Conservation (phyloP, 2,329 filamentous ascomycete genomes). For the Colletotrichum noveboracense region DNA sequence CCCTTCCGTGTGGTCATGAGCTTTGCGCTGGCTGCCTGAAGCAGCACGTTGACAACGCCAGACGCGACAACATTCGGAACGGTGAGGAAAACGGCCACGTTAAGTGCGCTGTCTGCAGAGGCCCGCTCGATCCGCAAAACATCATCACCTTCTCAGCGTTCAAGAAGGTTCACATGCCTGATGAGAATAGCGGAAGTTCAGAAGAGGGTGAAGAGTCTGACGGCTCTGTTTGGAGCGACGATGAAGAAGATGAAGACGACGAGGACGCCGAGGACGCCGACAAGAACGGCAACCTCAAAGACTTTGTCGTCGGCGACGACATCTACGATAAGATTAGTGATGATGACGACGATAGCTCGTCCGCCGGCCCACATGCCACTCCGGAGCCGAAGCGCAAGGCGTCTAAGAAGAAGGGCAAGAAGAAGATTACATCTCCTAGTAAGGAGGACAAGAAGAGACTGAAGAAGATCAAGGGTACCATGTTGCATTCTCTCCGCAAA, state of each 20-base stretch:
- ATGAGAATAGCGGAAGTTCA: constrained; percentile 39
- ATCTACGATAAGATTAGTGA: constrained; percentile 43
- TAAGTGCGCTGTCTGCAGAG: constrained; percentile 80
- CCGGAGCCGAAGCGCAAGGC: background rate
- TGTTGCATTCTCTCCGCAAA: constrained; percentile 28
- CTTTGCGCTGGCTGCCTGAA: constrained; percentile 80
- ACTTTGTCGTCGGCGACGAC: constrained; percentile 50
- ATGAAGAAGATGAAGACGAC: constrained; percentile 37
- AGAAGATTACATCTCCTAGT: constrained; percentile 16
- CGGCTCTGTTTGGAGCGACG: constrained; percentile 31
- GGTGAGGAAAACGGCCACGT: constrained; percentile 63
- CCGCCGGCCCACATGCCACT: background rate
- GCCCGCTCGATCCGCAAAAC: constrained; percentile 67
- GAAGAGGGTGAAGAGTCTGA: constrained; percentile 38
- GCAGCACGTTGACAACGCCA: constrained; percentile 67
- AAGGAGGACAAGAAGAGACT: constrained; percentile 31
- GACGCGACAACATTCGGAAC: constrained; percentile 57
- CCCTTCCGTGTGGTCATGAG: constrained; percentile 85
- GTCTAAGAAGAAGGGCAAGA: constrained; percentile 18
- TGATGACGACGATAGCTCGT: constrained; percentile 31
- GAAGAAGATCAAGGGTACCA: constrained; percentile 44
- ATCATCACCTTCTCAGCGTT: constrained; percentile 79
- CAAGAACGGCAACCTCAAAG: constrained; percentile 40
- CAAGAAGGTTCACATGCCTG: constrained; percentile 72
- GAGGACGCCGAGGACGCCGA: constrained; percentile 31